These are phyloP conservation scores for Seiridium cupressi DNA, from an alignment of 2,329 filamentous ascomycete genomes.

Conservation along the genomic window DNA sequence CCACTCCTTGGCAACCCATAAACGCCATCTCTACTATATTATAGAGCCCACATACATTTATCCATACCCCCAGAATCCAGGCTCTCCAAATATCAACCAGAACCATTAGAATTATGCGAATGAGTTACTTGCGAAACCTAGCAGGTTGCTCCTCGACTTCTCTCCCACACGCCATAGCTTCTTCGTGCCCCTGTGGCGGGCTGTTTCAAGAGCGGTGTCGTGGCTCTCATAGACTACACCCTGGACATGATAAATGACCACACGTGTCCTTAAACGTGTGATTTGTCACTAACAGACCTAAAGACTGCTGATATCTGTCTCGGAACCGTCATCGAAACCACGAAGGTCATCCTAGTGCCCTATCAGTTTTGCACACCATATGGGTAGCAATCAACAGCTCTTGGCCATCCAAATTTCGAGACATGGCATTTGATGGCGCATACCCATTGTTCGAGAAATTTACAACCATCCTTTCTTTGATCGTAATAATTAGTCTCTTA, in stretches of 20 bases:
- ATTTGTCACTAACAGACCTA: neutral
- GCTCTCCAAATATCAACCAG: neutral
- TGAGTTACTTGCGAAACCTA: neutral
- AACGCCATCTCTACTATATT: neutral
- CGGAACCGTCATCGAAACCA: neutral
- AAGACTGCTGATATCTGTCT: neutral
- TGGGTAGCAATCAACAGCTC: neutral
- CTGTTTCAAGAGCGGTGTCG: neutral
- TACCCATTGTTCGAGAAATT: neutral
- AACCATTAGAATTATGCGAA: neutral
- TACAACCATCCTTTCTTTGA: neutral
- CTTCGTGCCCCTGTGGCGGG: neutral
- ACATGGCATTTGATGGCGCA: neutral
- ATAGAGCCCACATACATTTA: neutral
- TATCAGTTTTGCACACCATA: neutral
- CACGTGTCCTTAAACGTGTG: neutral
- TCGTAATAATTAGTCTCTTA: neutral
- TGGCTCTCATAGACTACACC: neutral
- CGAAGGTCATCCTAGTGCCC: neutral
- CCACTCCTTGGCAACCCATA: neutral
- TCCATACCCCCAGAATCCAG: neutral
- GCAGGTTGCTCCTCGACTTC: neutral
- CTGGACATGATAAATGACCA: neutral
- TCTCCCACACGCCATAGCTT: neutral
- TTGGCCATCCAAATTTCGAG: neutral